Percentiles rank a stretch among this genome's conserved stretches.
phyloP scores from a whole-genome alignment of 1,284 basidiomycete species.

The Apiotrichum sp. region DNA sequence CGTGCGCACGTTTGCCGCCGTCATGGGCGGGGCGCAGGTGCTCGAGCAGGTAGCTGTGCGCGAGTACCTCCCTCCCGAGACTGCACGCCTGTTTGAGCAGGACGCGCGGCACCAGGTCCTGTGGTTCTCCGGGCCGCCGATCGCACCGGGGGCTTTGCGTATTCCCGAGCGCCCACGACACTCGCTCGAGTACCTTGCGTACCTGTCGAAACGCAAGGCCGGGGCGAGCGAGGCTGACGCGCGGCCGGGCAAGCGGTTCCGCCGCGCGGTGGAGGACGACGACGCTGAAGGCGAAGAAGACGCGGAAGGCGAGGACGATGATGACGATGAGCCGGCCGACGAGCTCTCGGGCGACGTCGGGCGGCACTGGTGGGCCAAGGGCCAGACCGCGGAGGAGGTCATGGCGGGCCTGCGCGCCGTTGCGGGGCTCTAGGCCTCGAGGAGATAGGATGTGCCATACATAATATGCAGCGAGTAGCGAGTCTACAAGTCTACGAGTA shows the following conservation, averaged over 20 bases:
- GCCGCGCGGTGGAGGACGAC: not conserved
- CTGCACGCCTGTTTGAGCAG: slow-evolving; percentile 68
- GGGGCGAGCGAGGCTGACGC: slow-evolving; percentile 7
- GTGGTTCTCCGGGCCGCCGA: slow-evolving; percentile 78
- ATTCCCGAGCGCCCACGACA: slow-evolving; percentile 31
- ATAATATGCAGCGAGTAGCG: not conserved
- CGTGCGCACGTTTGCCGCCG: slow-evolving; percentile 22
- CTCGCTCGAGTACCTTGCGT: slow-evolving; percentile 41
- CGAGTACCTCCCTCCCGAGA: slow-evolving; percentile 36
- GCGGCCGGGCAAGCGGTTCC: slow-evolving; percentile 13
- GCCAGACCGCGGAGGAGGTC: slow-evolving; percentile 24
- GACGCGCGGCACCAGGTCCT: slow-evolving; percentile 75
- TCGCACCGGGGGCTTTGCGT: slow-evolving; percentile 51
- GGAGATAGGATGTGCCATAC: not conserved
- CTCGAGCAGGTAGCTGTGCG: slow-evolving; percentile 32
- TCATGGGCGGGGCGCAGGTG: slow-evolving; percentile 35
- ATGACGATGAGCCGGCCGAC: not conserved
- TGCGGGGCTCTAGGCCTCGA: slow-evolving; percentile 8
- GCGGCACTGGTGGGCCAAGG: slow-evolving; percentile 31
- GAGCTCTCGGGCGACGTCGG: slow-evolving; percentile 5
- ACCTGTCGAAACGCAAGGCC: slow-evolving; percentile 32
- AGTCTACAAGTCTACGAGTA: slow-evolving; percentile 5
- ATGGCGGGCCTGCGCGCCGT: slow-evolving; percentile 17
- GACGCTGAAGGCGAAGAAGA: slow-evolving; percentile 8
- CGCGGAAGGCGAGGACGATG: not conserved